Evolutionary conservation across 2,329 filamentous ascomycete genomes (phyloP), one percentile per base, ranked within the genome.

Genomic region (Pestalotiopsis sp.): DNA sequence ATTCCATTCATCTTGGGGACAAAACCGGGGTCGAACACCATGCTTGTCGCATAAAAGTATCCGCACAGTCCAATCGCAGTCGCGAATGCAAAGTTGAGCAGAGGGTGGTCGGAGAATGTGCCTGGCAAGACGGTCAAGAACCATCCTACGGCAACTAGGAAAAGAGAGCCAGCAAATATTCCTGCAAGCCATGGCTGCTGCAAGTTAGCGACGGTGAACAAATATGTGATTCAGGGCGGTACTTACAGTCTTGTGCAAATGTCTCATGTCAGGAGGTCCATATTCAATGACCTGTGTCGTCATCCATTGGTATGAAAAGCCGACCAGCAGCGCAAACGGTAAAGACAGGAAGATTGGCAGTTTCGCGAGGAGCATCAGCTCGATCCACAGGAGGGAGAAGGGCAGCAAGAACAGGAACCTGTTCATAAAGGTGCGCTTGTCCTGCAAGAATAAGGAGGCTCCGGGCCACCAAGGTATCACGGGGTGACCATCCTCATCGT

Each of bases 371-470:
- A 96, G 86, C 78, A 89, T 89, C 52, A 97, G 76, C 68, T 90
- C 88, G 39, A 87, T 79, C 79, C 92, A 91, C 2, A 98, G 83
- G 62, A 97, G 86, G 11, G 92, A 73, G 75, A 95, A 94, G 0
- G 96, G 96, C 88, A 92, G 95, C 35, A 97, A 81, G 79, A 98
- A 98, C 78, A 97, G 89, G 79, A 97, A 96, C 73, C 92, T 92
- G 68, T 87, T 92, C 77, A 97, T 89, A 75, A 97, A 94, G 26
- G 83, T 87, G 73, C 91, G 87, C 78, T 91, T 90, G 78, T 95
- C 93, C 78, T 94, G 91, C 70, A 94, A 78, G 67, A 95, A 86
- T 73, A 88, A 90, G 7, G 88, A 89, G 56, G 95, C 86, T 55
- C 88, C 86, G 0, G 93, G 94, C 79, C 95, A 92, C 66, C 89